A percentile compares a stretch with the other conserved stretches of the same genome.
Evolutionary conservation across 2,329 filamentous ascomycete species (phyloP).

Genomic region (Colletotrichum magnum): DNA sequence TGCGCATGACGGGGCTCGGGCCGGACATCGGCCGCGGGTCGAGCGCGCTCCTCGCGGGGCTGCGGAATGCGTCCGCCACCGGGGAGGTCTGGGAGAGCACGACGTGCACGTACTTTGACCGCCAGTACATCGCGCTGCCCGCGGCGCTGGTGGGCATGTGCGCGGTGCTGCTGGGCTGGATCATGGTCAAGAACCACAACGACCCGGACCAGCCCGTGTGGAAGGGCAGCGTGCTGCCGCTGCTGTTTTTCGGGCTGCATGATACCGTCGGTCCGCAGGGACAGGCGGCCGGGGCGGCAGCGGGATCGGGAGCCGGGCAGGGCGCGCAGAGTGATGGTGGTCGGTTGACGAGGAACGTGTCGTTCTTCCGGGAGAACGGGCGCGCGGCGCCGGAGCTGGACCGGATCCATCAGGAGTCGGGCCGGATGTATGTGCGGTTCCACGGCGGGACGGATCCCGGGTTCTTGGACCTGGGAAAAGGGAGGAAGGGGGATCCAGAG

Average conservation of each 20-base stretch:
- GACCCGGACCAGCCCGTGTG: slow-evolving; percentile 36
- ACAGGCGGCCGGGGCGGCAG: neutral
- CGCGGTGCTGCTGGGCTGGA: slow-evolving; percentile 22
- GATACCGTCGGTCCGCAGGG: neutral
- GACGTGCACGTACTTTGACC: slow-evolving; percentile 31
- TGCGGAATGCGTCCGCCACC: neutral
- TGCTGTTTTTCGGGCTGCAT: slow-evolving; percentile 31
- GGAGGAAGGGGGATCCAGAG: slow-evolving; percentile 12
- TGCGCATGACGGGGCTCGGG: slow-evolving; percentile 29
- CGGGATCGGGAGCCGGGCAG: neutral
- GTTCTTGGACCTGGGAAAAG: slow-evolving; percentile 30
- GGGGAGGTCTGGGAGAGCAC: slow-evolving; percentile 24
- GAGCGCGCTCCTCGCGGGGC: neutral
- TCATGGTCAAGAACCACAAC: slow-evolving; percentile 31
- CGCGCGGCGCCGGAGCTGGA: slow-evolving; percentile 25
- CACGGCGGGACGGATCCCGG: slow-evolving; percentile 31
- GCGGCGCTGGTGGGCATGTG: slow-evolving; percentile 13
- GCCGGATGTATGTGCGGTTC: slow-evolving; percentile 29
- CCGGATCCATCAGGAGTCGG: slow-evolving; percentile 30
- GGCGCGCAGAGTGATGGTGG: neutral
- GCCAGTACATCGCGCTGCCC: slow-evolving; percentile 22
- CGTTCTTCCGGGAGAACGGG: slow-evolving; percentile 18
- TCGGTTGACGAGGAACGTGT: slow-evolving; percentile 12
- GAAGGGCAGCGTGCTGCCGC: slow-evolving; percentile 35
- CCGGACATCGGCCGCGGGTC: neutral